A percentile compares a stretch with the other conserved stretches of the same genome.
Evolutionary conservation across 208 protist species (phyloP).

Genomic region (Acanthamoeba healyi): DNA sequence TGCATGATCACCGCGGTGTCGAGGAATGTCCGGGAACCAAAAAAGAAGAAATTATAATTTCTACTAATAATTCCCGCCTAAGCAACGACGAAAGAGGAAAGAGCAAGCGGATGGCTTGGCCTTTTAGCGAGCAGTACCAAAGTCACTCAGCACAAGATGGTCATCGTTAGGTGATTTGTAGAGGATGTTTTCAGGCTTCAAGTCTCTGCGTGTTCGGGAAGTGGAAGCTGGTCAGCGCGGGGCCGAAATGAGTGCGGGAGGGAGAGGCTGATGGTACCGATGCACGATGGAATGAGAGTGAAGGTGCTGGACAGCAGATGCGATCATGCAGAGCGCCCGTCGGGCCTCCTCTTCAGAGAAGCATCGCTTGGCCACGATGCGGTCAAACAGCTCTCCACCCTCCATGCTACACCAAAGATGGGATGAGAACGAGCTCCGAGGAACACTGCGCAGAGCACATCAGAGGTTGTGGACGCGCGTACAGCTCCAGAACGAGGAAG

Average conservation of each 20-base stretch:
- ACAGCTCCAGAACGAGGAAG: conserved; percentile 60
- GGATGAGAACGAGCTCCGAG: too few relatives aligned
- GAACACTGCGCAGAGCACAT: too few relatives aligned
- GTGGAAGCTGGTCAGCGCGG: background rate
- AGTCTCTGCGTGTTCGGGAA: background rate
- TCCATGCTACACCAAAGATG: conserved; percentile 20
- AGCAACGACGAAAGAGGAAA: background rate
- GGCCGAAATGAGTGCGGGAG: too few relatives aligned
- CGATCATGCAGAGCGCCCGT: conserved; percentile 54
- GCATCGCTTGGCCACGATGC: conserved; percentile 57
- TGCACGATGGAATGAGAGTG: conserved; percentile 56
- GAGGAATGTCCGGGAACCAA: too few relatives aligned
- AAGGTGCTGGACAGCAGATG: conserved; percentile 43
- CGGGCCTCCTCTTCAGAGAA: conserved; percentile 62
- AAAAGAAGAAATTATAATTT: too few relatives aligned
- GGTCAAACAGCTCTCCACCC: conserved; percentile 58
- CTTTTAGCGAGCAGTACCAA: conserved; percentile 40
- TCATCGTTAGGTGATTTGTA: conserved; percentile 62
- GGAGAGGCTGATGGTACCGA: background rate
- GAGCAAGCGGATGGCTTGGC: background rate
- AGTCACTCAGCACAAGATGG: conserved; percentile 59
- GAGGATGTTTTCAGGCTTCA: conserved; percentile 67
- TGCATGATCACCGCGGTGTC: too few relatives aligned
- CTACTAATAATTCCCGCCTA: background rate
- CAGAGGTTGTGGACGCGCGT: background rate